Conservation (phyloP, 768 basidiomycete species). For the Trametes cingulata region DNA sequence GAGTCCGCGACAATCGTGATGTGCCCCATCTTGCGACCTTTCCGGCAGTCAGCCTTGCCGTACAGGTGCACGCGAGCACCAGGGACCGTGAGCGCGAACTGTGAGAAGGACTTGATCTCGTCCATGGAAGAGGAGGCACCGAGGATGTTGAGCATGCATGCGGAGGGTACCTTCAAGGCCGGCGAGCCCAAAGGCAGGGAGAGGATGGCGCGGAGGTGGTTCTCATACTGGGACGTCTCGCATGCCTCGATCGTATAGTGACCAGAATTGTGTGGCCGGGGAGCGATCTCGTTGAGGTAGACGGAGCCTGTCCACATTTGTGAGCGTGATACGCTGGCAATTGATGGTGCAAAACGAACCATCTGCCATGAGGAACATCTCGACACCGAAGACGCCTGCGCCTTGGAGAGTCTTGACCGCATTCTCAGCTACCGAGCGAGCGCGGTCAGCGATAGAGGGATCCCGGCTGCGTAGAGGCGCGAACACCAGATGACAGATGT, state of each 20-base stretch:
- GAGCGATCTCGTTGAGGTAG: constrained; percentile 95
- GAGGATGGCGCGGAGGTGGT: constrained; percentile 94
- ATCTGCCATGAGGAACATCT: constrained; percentile 92
- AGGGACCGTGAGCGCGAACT: constrained; percentile 64
- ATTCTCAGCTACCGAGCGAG: constrained; percentile 72
- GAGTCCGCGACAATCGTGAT: constrained; percentile 84
- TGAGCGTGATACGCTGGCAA: background rate
- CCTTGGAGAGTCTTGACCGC: constrained; percentile 80
- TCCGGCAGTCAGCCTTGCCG: constrained; percentile 88
- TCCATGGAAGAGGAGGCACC: constrained; percentile 71
- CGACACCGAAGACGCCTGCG: constrained; percentile 95
- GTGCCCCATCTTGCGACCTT: constrained; percentile 97
- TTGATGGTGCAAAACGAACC: constrained; percentile 48
- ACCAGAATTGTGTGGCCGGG: constrained; percentile 96
- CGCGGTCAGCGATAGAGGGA: constrained; percentile 54
- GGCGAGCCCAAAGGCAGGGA: constrained; percentile 88
- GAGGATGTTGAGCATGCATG: constrained; percentile 94
- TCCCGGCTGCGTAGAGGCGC: constrained; percentile 75
- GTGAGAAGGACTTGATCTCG: constrained; percentile 55
- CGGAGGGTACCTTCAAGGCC: constrained; percentile 79
- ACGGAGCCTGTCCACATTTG: constrained; percentile 59
- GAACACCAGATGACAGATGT: constrained; percentile 90
- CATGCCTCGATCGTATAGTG: constrained; percentile 99
- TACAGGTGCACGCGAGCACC: constrained; percentile 89
- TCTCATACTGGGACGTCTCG: constrained; percentile 94